These are phyloP conservation scores for Xenoacremonium recifei DNA, from an alignment of 2,329 filamentous ascomycete species.

Conservation along the genomic window DNA sequence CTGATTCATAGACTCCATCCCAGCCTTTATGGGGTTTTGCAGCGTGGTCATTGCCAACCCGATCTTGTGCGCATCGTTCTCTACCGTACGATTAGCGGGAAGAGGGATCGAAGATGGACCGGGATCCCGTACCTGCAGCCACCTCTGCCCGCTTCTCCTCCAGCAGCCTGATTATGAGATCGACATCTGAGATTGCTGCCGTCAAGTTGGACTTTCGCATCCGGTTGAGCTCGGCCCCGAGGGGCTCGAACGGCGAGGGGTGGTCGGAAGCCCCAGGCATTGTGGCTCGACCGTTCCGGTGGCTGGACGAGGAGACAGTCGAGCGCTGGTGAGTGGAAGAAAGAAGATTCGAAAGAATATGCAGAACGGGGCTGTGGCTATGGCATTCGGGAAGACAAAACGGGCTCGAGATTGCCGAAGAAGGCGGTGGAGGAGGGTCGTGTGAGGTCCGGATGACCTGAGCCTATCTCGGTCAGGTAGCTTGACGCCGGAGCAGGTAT, in stretches of 20 bases:
- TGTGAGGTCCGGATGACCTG: conserved; percentile 13
- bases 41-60: conserved; percentile 77
- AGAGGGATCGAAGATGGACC: neutral
- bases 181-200: conserved; percentile 74
- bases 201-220: conserved; percentile 68
- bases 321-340: neutral
- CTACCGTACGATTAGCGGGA: conserved; percentile 20
- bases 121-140: conserved; percentile 54
- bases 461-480: conserved; percentile 12
- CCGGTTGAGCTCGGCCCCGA: conserved; percentile 73
- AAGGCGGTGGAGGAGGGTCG: conserved; percentile 16
- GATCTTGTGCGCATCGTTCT: conserved; percentile 53
- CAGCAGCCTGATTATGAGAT: conserved; percentile 78
- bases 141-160: conserved; percentile 71
- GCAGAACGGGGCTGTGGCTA: neutral
- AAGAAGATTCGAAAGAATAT: neutral
- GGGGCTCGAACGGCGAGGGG: conserved; percentile 46
- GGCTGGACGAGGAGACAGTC: neutral
- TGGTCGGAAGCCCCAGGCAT: conserved; percentile 35
- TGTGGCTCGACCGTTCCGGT: conserved; percentile 7
- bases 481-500: conserved; percentile 12
- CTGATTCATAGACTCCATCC: conserved; percentile 76
- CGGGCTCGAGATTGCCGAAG: conserved; percentile 4
- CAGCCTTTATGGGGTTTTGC: conserved; percentile 79
- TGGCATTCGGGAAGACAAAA: neutral